Conservation (phyloP, 768 basidiomycete species). For the Psilocybe cubensis region DNA sequence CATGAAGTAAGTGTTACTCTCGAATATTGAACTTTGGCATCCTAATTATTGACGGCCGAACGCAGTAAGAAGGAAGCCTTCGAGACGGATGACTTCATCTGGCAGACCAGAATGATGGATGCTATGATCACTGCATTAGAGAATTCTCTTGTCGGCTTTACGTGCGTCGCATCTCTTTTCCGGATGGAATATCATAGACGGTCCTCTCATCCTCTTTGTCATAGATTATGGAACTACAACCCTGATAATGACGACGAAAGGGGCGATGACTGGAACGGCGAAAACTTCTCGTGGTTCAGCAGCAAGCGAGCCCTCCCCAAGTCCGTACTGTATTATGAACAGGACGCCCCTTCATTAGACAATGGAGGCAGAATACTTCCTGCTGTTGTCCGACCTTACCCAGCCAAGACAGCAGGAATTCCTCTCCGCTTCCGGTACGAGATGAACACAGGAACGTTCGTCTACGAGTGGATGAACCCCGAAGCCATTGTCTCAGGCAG, state of each 20-base stretch:
- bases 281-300: constrained; percentile 97
- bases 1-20: constrained; percentile 75
- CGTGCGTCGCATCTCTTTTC: constrained; percentile 63
- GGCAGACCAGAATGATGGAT: constrained; percentile 95
- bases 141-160: constrained; percentile 76
- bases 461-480: constrained; percentile 64
- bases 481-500: constrained; percentile 1
- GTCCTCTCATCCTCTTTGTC: not conserved
- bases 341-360: constrained; percentile 73
- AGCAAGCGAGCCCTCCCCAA: constrained; percentile 57
- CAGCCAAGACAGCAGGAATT: constrained; percentile 87
- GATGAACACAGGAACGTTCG: constrained; percentile 70
- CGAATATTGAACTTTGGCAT: not conserved
- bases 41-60: not conserved
- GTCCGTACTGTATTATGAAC: constrained; percentile 58
- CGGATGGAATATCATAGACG: not conserved
- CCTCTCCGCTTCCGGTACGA: constrained; percentile 79
- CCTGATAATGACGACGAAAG: constrained; percentile 75
- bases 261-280: constrained; percentile 95
- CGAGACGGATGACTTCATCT: constrained; percentile 68
- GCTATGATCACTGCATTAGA: constrained; percentile 87
- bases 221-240: constrained; percentile 94
- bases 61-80: constrained; percentile 74
- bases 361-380: constrained; percentile 80
- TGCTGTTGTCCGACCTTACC: constrained; percentile 87